phyloP scores from a whole-genome alignment of 2,329 filamentous ascomycete genomes.

The Phialocephala sp. region DNA sequence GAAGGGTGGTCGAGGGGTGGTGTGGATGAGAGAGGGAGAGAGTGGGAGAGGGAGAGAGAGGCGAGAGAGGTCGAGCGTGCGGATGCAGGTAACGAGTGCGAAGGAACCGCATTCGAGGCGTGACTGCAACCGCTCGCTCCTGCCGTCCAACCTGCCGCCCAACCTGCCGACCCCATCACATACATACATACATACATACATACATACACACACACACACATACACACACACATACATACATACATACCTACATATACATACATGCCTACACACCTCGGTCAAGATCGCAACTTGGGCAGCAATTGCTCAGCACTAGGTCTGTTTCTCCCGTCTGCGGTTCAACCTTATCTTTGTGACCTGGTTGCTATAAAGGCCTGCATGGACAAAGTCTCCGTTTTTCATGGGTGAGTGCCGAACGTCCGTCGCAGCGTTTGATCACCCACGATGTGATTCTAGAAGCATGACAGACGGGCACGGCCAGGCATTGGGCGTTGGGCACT shows the following conservation, averaged over 20 bases:
- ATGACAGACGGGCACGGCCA: not conserved
- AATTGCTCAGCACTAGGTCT: not conserved
- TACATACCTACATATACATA: not conserved
- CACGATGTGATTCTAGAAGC: conserved; percentile 6
- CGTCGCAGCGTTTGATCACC: conserved; percentile 1
- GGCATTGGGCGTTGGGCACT: too few relatives aligned
- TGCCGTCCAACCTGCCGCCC: not conserved
- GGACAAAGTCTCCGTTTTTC: conserved; percentile 2
- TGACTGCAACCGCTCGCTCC: not conserved
- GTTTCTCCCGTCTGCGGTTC: not conserved
- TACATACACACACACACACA: not conserved
- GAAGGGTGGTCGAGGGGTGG: too few relatives aligned
- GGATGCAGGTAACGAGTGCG: too few relatives aligned
- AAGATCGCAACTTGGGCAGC: not conserved
- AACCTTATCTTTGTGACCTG: not conserved
- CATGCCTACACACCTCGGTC: too few relatives aligned
- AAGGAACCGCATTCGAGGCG: not conserved
- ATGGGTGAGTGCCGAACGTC: not conserved
- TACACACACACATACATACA: not conserved
- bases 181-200: not conserved
- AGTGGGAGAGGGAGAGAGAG: too few relatives aligned
- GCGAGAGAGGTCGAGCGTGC: too few relatives aligned
- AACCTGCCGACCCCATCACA: not conserved
- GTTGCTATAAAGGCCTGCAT: not conserved
- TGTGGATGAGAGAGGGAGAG: too few relatives aligned